Percentiles rank a stretch among this genome's conserved stretches.
Conservation (phyloP, 2,329 filamentous ascomycete species). For the Cladosporium sp. region DNA sequence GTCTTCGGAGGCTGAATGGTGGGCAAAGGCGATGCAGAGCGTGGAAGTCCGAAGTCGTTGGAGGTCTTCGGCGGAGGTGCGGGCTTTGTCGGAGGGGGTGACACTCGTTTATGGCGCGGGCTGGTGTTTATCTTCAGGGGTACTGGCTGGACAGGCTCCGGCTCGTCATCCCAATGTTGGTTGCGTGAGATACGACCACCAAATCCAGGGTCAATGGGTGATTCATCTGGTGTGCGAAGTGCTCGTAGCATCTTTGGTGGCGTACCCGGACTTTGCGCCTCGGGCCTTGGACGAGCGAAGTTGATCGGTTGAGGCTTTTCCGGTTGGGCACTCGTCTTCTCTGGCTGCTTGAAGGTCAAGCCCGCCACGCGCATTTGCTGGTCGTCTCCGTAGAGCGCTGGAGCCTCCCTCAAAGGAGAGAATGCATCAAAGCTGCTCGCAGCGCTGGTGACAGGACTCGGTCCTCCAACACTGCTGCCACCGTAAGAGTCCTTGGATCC, state of each 20-base stretch:
- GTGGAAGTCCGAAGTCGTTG: conserved; percentile 25
- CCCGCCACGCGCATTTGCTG: conserved; percentile 31
- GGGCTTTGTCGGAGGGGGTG: conserved; percentile 17
- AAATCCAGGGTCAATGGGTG: conserved; percentile 37
- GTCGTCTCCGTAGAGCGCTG: conserved; percentile 28
- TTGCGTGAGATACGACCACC: conserved; percentile 16
- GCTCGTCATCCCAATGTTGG: conserved; percentile 26
- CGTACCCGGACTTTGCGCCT: conserved; percentile 1
- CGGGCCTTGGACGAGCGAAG: conserved; percentile 24
- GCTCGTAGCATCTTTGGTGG: conserved; percentile 17
- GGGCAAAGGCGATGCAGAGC: conserved; percentile 21
- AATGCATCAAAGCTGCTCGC: conserved; percentile 38
- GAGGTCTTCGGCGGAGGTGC: conserved; percentile 14
- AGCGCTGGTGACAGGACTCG: conserved; percentile 36
- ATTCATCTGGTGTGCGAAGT: conserved; percentile 25
- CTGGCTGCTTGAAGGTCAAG: conserved; percentile 28
- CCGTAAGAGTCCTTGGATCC: conserved; percentile 31
- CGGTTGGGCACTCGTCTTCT: conserved; percentile 32
- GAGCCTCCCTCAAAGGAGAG: conserved; percentile 27
- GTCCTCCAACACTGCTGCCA: conserved; percentile 32
- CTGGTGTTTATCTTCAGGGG: conserved; percentile 6
- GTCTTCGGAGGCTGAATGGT: conserved; percentile 21
- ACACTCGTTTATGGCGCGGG: background rate
- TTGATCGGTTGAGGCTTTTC: conserved; percentile 32
- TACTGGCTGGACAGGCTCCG: conserved; percentile 1